Percentiles rank a stretch among this genome's conserved stretches.
Evolutionary conservation across 352 stramenopile species (phyloP).

Genomic region (Pseudoperonospora humuli): DNA sequence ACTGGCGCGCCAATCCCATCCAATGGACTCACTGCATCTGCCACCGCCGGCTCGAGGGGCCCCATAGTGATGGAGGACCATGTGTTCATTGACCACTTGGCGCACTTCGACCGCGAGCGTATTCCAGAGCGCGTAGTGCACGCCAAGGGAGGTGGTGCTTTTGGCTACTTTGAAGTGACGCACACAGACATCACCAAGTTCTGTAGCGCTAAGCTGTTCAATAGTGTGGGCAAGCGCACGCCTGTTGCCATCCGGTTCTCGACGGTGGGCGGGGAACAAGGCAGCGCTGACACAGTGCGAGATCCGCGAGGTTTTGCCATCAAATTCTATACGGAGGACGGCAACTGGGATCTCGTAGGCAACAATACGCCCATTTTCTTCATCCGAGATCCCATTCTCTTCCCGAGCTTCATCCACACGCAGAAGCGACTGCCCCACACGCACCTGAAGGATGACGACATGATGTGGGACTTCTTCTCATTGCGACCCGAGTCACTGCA

Average conservation of each 20-base stretch:
- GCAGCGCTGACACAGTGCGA: conserved; percentile 76
- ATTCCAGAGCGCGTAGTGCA: conserved; percentile 90
- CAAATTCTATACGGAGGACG: conserved; percentile 92
- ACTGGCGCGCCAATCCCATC: conserved; percentile 51
- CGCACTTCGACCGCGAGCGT: conserved; percentile 89
- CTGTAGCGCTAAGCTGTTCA: conserved; percentile 80
- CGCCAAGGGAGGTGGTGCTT: conserved; percentile 84
- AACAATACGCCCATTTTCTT: conserved; percentile 94
- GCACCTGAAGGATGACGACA: conserved; percentile 80
- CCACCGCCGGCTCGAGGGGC: conserved; percentile 48
- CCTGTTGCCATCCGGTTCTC: conserved; percentile 82
- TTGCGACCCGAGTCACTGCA: conserved; percentile 87
- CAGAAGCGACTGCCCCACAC: conserved; percentile 88
- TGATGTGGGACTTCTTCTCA: conserved; percentile 91
- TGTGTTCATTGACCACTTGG: conserved; percentile 81
- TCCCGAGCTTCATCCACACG: conserved; percentile 91
- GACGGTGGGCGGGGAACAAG: conserved; percentile 72
- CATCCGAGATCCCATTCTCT: conserved; percentile 89
- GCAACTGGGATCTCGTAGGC: conserved; percentile 90
- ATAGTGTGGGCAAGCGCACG: conserved; percentile 72
- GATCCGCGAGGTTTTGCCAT: conserved; percentile 88
- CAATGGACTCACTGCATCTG: conserved; percentile 65
- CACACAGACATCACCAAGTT: conserved; percentile 35
- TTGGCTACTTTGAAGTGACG: conserved; percentile 89
- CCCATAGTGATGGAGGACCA: conserved; percentile 80